A percentile compares a stretch with the other conserved stretches of the same genome.
These are phyloP conservation scores for Tirmania nivea DNA, from an alignment of 495 filamentous ascomycete genomes.

Conservation along the genomic window DNA sequence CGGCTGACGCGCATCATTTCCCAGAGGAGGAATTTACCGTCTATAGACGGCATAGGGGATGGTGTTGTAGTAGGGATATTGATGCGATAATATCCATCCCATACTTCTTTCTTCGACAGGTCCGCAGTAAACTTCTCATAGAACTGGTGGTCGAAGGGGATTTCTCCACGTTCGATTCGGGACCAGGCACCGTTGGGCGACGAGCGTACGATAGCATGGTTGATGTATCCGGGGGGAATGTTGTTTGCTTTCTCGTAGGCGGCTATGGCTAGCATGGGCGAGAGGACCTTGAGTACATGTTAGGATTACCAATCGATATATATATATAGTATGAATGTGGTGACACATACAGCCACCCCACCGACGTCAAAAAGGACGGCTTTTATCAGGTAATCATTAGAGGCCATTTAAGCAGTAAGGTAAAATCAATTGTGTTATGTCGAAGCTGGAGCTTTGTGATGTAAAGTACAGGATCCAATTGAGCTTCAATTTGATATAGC, in stretches of 20 bases:
- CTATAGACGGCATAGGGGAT: conserved; percentile 36
- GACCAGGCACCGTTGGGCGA: conserved; percentile 78
- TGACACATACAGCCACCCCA: conserved; percentile 74
- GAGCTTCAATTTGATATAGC: no score
- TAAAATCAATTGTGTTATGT: no score
- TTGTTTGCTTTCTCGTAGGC: conserved; percentile 56
- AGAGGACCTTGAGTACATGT: conserved; percentile 41
- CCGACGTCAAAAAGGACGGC: conserved; percentile 90
- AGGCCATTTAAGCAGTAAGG: no score
- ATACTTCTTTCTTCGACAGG: conserved; percentile 21
- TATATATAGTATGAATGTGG: not conserved
- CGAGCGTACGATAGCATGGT: conserved; percentile 60
- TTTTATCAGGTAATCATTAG: conserved; percentile 24
- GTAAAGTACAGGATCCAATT: no score
- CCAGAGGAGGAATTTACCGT: conserved; percentile 68
- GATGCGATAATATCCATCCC: not conserved
- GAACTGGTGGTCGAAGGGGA: conserved; percentile 48
- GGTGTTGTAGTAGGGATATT: conserved; percentile 27
- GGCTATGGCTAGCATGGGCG: conserved; percentile 78
- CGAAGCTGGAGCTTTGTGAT: no score
- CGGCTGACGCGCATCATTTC: conserved; percentile 68
- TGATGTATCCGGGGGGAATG: conserved; percentile 76
- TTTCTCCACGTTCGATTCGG: conserved; percentile 51
- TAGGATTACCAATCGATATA: not conserved
- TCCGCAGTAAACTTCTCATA: conserved; percentile 58